Evolutionary conservation across 1,284 basidiomycete genomes (phyloP).

Genomic region (Phlebopus sp.): DNA sequence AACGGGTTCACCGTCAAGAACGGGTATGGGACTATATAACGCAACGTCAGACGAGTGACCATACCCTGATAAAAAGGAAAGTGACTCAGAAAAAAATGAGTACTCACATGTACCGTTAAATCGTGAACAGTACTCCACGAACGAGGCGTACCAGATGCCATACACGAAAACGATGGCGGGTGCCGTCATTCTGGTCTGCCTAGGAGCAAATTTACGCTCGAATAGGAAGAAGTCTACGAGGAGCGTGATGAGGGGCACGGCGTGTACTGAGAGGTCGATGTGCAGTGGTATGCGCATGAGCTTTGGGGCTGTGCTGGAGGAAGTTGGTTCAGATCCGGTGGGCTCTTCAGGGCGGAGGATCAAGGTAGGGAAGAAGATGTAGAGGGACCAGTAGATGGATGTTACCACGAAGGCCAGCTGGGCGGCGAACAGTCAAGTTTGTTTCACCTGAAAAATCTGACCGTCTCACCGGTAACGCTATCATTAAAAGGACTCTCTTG

Average conservation of each 20-base stretch:
- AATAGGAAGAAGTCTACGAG: constrained; percentile 70
- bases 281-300: constrained; percentile 50
- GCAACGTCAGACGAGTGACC: constrained; percentile 10
- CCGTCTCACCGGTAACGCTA: constrained; percentile 26
- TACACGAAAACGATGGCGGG: constrained; percentile 42
- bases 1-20: constrained; percentile 67
- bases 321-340: constrained; percentile 35
- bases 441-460: neutral
- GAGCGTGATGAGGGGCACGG: constrained; percentile 57
- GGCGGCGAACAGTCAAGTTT: constrained; percentile 1
- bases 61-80: neutral
- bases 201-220: constrained; percentile 57
- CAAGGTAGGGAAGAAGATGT: constrained; percentile 50
- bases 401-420: constrained; percentile 68
- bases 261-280: constrained; percentile 69
- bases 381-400: constrained; percentile 68
- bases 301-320: constrained; percentile 26
- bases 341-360: constrained; percentile 39
- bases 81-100: too few relatives aligned
- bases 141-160: constrained; percentile 55
- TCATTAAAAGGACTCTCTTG: constrained; percentile 27
- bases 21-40: constrained; percentile 78
- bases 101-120: constrained; percentile 65
- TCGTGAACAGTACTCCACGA: constrained; percentile 68
- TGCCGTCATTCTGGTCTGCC: constrained; percentile 43